Evolutionary conservation across 768 basidiomycete species (phyloP).

Genomic region (Clitopilus hobsonii): DNA sequence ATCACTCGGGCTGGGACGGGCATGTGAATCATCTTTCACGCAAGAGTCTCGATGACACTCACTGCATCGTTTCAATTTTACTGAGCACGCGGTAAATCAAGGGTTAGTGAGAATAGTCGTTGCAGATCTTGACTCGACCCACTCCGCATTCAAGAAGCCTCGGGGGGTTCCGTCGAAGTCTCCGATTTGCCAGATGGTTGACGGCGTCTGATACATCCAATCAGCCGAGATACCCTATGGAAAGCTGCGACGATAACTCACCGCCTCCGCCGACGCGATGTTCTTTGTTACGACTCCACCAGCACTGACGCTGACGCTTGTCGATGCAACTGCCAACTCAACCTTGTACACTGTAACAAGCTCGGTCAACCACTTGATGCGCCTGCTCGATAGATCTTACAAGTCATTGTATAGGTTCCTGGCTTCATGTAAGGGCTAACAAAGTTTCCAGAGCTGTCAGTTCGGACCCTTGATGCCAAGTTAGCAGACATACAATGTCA

Average conservation of each 20-base stretch:
- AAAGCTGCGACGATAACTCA: conserved; percentile 7
- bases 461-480: conserved; percentile 20
- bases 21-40: neutral
- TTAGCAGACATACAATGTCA: neutral
- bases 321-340: conserved; percentile 24
- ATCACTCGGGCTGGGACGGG: conserved; percentile 25
- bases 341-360: conserved; percentile 27
- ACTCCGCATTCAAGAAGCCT: conserved; percentile 34
- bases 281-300: conserved; percentile 21
- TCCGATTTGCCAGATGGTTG: conserved; percentile 29
- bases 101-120: neutral
- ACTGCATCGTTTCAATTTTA: conserved; percentile 31
- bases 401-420: conserved; percentile 39
- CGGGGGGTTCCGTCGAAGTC: conserved; percentile 32
- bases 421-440: conserved; percentile 38
- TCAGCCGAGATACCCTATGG: neutral
- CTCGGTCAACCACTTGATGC: neutral
- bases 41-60: conserved; percentile 4
- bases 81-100: conserved; percentile 11
- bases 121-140: conserved; percentile 6
- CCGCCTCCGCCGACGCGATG: conserved; percentile 25
- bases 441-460: conserved; percentile 25
- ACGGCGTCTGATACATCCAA: conserved; percentile 16
- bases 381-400: conserved; percentile 13
- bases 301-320: conserved; percentile 20